Conservation (phyloP, 176 grass and related monocot genomes). For the sorghum (Sorghum bicolor) region DNA sequence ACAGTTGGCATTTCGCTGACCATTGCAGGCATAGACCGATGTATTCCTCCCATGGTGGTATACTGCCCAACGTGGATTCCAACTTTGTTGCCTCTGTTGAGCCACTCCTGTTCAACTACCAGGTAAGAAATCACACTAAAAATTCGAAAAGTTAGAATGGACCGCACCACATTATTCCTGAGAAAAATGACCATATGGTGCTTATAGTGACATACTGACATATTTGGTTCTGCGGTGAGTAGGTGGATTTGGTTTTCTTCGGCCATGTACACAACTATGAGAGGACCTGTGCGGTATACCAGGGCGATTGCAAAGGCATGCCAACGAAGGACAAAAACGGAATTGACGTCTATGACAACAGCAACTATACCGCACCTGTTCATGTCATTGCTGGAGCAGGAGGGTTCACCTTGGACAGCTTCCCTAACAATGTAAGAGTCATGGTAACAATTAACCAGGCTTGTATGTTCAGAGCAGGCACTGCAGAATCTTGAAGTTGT, state of each 20-base stretch:
- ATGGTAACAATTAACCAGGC: neutral
- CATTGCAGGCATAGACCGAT: constrained; percentile 73
- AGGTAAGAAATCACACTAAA: constrained; percentile 33
- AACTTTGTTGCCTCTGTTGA: constrained; percentile 67
- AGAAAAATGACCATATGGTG: neutral
- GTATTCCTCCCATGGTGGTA: constrained; percentile 50
- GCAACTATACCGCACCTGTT: constrained; percentile 70
- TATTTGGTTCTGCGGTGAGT: constrained; percentile 12
- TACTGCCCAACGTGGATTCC: constrained; percentile 58
- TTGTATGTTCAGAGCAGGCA: neutral
- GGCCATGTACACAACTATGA: constrained; percentile 94
- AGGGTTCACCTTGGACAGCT: constrained; percentile 66
- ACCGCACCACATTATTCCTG: neutral
- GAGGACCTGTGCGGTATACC: constrained; percentile 72
- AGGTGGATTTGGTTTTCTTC: constrained; percentile 87
- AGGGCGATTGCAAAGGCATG: constrained; percentile 47
- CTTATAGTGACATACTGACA: neutral
- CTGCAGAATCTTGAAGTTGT: neutral
- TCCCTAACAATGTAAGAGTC: constrained; percentile 44
- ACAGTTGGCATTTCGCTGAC: neutral
- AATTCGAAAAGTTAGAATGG: neutral
- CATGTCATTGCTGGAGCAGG: constrained; percentile 70
- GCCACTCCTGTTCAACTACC: constrained; percentile 55
- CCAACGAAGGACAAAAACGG: constrained; percentile 59
- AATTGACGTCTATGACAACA: constrained; percentile 71